A percentile compares a stretch with the other conserved stretches of the same genome.
These are phyloP conservation scores for Acanthamoeba castellanii DNA, from an alignment of 208 protist genomes.

Conservation along the genomic window DNA sequence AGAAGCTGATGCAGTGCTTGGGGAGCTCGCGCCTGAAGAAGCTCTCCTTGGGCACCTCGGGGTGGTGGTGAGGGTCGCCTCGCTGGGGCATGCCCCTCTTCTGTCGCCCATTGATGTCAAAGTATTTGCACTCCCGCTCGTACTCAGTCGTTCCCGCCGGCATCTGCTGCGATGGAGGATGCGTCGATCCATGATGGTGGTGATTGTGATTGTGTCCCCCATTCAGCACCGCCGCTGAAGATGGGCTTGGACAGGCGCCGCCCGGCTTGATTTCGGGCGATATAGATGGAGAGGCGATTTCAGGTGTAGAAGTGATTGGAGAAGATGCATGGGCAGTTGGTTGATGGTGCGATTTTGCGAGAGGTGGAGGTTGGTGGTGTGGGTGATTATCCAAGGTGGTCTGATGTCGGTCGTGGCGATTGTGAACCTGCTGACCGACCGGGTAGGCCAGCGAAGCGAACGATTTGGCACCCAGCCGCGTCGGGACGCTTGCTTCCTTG, in stretches of 20 bases:
- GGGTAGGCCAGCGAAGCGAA: slow-evolving; percentile 2
- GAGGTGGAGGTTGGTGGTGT: neutral
- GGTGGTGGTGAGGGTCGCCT: neutral
- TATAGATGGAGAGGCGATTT: neutral
- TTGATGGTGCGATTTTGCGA: neutral
- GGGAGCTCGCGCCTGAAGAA: slow-evolving; percentile 16
- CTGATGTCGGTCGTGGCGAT: neutral
- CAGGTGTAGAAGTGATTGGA: neutral
- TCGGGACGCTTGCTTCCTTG: neutral
- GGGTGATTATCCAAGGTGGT: neutral
- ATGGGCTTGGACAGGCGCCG: no score
- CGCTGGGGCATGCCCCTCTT: neutral
- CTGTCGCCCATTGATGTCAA: slow-evolving; percentile 2
- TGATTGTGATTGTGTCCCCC: no score
- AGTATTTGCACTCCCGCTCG: slow-evolving; percentile 2
- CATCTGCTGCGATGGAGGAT: no score
- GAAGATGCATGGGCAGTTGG: neutral
- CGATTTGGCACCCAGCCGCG: neutral
- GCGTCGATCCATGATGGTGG: no score
- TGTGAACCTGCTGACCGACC: neutral
- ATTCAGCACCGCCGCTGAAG: no score
- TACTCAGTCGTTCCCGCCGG: neutral
- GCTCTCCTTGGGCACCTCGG: slow-evolving; percentile 37
- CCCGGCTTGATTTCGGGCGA: neutral
- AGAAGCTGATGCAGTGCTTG: neutral